These are phyloP conservation scores for Camellia oleifera DNA, from an alignment of 179 eudicot species.

Conservation along the genomic window DNA sequence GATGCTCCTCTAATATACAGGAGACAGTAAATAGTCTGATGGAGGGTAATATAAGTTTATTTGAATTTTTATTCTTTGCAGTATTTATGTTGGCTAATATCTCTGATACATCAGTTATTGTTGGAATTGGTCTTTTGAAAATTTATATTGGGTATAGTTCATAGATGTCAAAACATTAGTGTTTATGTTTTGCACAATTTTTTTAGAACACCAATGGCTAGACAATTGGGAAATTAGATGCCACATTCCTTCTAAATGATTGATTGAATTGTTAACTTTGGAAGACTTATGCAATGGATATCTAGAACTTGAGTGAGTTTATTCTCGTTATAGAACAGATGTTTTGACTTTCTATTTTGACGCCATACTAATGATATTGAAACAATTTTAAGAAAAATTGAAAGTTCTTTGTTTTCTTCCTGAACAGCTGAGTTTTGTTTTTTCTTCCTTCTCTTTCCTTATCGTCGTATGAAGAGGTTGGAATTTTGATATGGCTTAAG, in stretches of 20 bases:
- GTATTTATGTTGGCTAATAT: not conserved
- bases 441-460: too few species aligned
- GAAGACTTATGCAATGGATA: slow-evolving; percentile 1
- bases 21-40: slow-evolving; percentile 56
- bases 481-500: too few species aligned
- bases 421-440: too few species aligned
- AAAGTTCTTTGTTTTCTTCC: too few species aligned
- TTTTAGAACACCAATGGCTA: too few species aligned
- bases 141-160: not conserved
- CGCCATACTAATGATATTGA: too few species aligned
- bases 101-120: not conserved
- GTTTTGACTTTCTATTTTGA: not conserved
- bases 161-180: not conserved
- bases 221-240: not conserved
- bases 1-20: slow-evolving; percentile 75
- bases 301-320: not conserved
- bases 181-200: not conserved
- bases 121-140: not conserved
- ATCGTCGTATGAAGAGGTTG: too few species aligned
- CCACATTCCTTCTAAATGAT: not conserved
- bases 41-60: slow-evolving; percentile 43
- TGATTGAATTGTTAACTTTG: not conserved
- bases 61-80: not conserved
- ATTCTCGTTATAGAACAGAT: not conserved
- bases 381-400: too few species aligned